Base-by-base conservation (phyloP, 1,284 basidiomycete species). In the Ceratobasidium sp. region DNA sequence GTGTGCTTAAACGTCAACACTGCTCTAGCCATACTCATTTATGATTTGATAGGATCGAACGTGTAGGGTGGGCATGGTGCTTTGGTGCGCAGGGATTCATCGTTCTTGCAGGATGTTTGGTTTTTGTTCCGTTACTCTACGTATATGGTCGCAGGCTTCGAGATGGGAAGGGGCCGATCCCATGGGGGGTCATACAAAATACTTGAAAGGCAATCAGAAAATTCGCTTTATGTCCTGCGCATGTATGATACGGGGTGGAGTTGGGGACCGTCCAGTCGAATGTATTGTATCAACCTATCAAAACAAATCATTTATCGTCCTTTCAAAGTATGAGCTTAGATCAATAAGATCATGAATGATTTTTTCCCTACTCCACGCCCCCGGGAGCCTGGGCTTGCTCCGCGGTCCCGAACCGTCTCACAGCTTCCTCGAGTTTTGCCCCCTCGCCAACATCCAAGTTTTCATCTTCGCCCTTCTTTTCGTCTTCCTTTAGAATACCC, bases 401-500 rank as follows among this genome's bases (percentile, higher is more conserved):
- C 27, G 74, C 77, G 20, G 54, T 81, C 78, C 88, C 87, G 44
- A 85, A 83, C 69, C 85, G 86, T 64, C 83, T 83, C 52, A 89
- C 86, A 48, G 84, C 81, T 5, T 84, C 85, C 81, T 92, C 91
- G 38, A 91, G 86, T 83, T 88, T 90, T 18, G 89, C 90, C 81
- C 88, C 88, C 81, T 90, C 91, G 79, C 85, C 85, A 67, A 67
- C 33, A 81, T 85, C 82, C n/a, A 88, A 86, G 46, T 81, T 83
- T 35, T 87, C 83, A 30, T 83, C 81, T 57, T 82, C 84, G 12
- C 52, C 69, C 41, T 44, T 60, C 80, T 52, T 50, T 54, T 74
- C 59, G 33, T 54, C 60, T 41, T 74, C 71, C 16, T 74, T 65
- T 33, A 74, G 23, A 27, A 74, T 74, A 10, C 71, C 50, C 33